Percentiles rank a stretch among this genome's conserved stretches.
Conservation (phyloP, 2,329 filamentous ascomycete genomes). For the Pseudogymnoascus sp. region DNA sequence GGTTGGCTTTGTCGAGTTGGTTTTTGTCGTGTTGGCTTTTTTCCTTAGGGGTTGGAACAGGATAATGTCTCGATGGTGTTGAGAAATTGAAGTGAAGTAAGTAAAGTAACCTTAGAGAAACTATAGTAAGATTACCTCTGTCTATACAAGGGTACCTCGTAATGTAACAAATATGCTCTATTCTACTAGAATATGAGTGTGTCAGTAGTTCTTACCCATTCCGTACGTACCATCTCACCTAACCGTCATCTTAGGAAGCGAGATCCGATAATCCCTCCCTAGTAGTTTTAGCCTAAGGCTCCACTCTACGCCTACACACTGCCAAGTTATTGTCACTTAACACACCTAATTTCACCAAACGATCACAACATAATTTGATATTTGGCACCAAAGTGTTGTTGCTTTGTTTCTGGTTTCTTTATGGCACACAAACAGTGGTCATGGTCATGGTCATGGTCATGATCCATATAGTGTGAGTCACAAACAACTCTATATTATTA, state of each 20-base stretch:
- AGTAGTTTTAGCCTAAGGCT: neutral
- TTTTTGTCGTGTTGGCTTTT: neutral
- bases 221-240: neutral
- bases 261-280: neutral
- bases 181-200: neutral
- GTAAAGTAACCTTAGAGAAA: no score
- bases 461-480: neutral
- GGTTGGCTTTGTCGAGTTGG: neutral
- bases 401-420: neutral
- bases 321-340: neutral
- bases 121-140: no score
- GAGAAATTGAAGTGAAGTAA: no score
- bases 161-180: neutral
- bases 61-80: no score
- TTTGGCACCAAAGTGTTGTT: neutral
- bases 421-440: neutral
- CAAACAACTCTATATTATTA: neutral
- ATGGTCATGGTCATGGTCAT: neutral
- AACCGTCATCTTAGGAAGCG: conserved; percentile 3
- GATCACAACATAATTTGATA: conserved; percentile 1
- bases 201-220: neutral
- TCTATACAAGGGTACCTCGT: neutral
- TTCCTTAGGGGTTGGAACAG: neutral
- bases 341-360: neutral
- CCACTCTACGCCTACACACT: neutral